phyloP scores from a whole-genome alignment of 352 stramenopile genomes.

The Globisporangium yorkense region DNA sequence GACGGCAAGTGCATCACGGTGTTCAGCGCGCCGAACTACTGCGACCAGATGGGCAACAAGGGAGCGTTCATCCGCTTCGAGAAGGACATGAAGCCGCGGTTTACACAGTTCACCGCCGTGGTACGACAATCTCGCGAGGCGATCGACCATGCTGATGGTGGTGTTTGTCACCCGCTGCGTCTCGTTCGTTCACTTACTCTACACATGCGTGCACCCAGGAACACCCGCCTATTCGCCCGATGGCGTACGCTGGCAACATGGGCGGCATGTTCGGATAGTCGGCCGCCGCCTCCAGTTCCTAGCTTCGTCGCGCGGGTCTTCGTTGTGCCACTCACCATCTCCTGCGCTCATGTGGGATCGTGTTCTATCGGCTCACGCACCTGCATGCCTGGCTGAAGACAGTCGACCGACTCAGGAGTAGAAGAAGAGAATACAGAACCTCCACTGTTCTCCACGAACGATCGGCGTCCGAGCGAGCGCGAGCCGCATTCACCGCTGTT shows the following conservation, averaged over 20 bases:
- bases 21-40: slow-evolving; percentile 99
- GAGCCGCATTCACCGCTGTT: not conserved
- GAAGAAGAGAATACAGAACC: not conserved
- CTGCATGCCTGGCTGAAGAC: not conserved
- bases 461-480: not conserved
- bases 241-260: slow-evolving; percentile 90
- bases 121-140: slow-evolving; percentile 27
- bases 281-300: not conserved
- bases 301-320: not conserved
- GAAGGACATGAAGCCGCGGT: slow-evolving; percentile 92
- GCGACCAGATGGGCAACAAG: slow-evolving; percentile 99
- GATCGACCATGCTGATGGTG: not conserved
- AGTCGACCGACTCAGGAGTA: not conserved
- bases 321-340: not conserved
- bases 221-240: slow-evolving; percentile 83
- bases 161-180: not conserved
- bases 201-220: slow-evolving; percentile 30
- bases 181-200: not conserved
- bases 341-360: not conserved
- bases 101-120: slow-evolving; percentile 94
- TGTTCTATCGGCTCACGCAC: not conserved
- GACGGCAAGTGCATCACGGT: slow-evolving; percentile 99
- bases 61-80: slow-evolving; percentile 98
- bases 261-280: slow-evolving; percentile 81
- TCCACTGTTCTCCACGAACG: not conserved